phyloP scores from a whole-genome alignment of 129 eudicot species.

The Chrysanthemum lavandulifolium region DNA sequence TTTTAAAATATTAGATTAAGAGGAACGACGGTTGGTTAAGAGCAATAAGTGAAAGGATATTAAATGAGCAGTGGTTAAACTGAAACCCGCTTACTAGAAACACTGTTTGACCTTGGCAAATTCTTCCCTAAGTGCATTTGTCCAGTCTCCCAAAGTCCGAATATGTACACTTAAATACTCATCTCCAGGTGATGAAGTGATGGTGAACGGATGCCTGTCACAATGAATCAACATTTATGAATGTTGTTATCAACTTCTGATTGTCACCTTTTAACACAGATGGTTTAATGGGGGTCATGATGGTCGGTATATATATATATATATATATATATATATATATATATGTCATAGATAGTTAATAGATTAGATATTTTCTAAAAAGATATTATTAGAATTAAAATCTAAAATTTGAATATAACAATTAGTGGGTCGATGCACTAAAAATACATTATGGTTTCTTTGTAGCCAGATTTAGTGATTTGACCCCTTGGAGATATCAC shows the following conservation, averaged over 20 bases:
- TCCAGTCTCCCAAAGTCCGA: conserved; percentile 97
- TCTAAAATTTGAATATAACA: background rate
- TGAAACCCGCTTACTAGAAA: conserved; percentile 19
- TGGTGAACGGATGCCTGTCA: conserved; percentile 95
- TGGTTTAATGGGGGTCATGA: background rate
- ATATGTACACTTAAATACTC: conserved; percentile 83
- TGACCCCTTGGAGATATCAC: background rate
- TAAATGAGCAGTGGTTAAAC: background rate
- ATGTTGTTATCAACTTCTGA: background rate
- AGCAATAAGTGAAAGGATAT: conserved; percentile 9
- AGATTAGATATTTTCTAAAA: background rate
- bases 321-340: too few species aligned
- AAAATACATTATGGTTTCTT: background rate
- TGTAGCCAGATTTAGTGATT: background rate
- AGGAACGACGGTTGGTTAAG: conserved; percentile 25
- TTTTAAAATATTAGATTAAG: conserved; percentile 33
- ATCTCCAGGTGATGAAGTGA: conserved; percentile 93
- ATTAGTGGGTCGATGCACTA: background rate
- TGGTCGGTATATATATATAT: too few species aligned
- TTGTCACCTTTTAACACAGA: background rate
- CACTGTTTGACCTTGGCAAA: conserved; percentile 63
- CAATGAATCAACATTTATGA: background rate
- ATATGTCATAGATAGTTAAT: background rate
- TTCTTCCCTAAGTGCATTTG: conserved; percentile 62
- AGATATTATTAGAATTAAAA: background rate